A percentile compares a stretch with the other conserved stretches of the same genome.
phyloP scores from a whole-genome alignment of 2,329 filamentous ascomycete species.

The Ascocoryne sarcoides region DNA sequence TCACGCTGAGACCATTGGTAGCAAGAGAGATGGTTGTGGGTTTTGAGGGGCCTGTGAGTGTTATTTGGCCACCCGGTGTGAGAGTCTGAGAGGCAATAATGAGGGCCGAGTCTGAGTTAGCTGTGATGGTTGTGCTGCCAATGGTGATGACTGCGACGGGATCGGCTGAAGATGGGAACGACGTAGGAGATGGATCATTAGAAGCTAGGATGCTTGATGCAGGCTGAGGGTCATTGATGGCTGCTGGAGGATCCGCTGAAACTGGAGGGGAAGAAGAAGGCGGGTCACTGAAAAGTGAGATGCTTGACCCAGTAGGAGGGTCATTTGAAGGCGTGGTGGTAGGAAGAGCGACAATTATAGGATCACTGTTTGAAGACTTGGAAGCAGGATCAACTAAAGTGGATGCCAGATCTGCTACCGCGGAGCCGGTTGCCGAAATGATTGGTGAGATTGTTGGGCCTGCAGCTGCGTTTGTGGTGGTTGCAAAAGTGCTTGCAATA shows the following conservation, averaged over 20 bases:
- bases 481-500: not conserved
- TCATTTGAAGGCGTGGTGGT: not conserved
- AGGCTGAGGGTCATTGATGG: too few species aligned
- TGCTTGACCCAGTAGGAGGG: not conserved
- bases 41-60: not conserved
- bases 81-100: conserved; percentile 1
- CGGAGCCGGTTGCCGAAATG: not conserved
- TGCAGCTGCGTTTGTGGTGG: not conserved
- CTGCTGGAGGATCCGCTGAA: too few species aligned
- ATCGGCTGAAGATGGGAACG: not conserved
- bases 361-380: not conserved
- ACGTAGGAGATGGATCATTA: not conserved
- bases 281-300: not conserved
- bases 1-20: not conserved
- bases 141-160: not conserved
- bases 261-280: conserved; percentile 1
- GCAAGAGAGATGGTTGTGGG: not conserved
- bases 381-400: not conserved
- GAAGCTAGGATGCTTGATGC: conserved; percentile 1
- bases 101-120: conserved; percentile 1
- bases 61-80: not conserved
- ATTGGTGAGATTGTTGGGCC: not conserved
- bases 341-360: not conserved
- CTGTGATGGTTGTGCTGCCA: not conserved
- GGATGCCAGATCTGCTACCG: not conserved